Evolutionary conservation across 2,329 filamentous ascomycete species (phyloP).

Genomic region (Neofusicoccum parvum): DNA sequence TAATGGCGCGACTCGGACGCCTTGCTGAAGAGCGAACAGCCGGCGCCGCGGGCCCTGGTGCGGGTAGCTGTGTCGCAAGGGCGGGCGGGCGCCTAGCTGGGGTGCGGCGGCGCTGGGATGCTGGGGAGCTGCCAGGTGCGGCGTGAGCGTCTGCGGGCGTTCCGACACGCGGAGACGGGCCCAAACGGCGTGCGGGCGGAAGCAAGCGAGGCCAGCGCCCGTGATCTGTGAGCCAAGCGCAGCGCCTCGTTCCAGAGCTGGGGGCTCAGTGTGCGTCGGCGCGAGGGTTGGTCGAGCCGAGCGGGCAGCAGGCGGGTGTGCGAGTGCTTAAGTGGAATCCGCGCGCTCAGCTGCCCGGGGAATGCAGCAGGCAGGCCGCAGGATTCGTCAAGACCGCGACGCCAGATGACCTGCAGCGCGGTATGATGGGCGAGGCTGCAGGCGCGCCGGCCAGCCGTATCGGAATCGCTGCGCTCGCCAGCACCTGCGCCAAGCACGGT

Average conservation of each 20-base stretch:
- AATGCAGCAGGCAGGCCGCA: constrained; percentile 10
- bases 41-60: constrained; percentile 15
- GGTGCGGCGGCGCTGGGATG: not conserved
- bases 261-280: constrained; percentile 4
- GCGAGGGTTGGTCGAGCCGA: constrained; percentile 17
- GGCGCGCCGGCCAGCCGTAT: constrained; percentile 17
- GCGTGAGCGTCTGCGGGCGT: constrained; percentile 18
- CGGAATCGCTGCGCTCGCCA: constrained; percentile 16
- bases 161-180: constrained; percentile 16
- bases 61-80: constrained; percentile 12
- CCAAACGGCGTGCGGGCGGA: constrained; percentile 19
- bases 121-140: constrained; percentile 1
- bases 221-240: constrained; percentile 1
- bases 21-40: constrained; percentile 14
- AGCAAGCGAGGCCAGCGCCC: constrained; percentile 15
- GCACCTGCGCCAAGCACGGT: constrained; percentile 2
- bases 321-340: constrained; percentile 20
- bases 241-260: constrained; percentile 8
- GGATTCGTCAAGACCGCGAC: constrained; percentile 18
- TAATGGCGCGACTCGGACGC: constrained; percentile 9
- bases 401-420: constrained; percentile 19
- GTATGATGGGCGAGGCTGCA: constrained; percentile 18
- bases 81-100: constrained; percentile 11
- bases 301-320: constrained; percentile 17
- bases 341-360: constrained; percentile 16